Percentiles rank a stretch among this genome's conserved stretches.
Conservation (phyloP, 495 filamentous ascomycete species). For the Daldinia decipiens region DNA sequence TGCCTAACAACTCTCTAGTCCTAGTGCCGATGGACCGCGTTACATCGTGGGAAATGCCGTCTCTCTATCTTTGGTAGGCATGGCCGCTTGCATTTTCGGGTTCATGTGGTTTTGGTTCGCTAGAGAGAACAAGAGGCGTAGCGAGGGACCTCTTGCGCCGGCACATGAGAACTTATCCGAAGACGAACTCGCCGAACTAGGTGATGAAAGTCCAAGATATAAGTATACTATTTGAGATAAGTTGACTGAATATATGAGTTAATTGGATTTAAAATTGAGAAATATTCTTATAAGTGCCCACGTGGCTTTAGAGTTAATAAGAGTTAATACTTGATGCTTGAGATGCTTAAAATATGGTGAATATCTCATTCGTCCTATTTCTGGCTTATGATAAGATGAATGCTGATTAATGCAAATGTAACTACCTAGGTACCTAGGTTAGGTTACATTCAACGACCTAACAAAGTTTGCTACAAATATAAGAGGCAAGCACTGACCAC, state of each 20-base stretch:
- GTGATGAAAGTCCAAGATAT: constrained; percentile 73
- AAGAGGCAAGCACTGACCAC: no score
- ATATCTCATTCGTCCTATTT: no score
- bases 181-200: constrained; percentile 73
- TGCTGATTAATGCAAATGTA: no score
- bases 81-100: constrained; percentile 58
- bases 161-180: constrained; percentile 67
- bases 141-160: constrained; percentile 62
- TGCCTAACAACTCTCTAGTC: constrained; percentile 39
- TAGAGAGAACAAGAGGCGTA: constrained; percentile 65
- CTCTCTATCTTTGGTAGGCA: constrained; percentile 63
- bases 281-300: no score
- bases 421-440: no score
- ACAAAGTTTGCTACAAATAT: neutral
- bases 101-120: constrained; percentile 66
- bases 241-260: neutral
- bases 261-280: neutral
- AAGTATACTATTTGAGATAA: constrained; percentile 63
- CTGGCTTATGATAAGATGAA: no score
- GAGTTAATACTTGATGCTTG: no score
- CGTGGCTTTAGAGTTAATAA: no score
- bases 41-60: constrained; percentile 66
- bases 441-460: no score
- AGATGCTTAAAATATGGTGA: no score
- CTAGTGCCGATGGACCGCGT: constrained; percentile 54